These are phyloP conservation scores for Penicillium fimorum DNA, from an alignment of 495 filamentous ascomycete genomes.

Conservation along the genomic window DNA sequence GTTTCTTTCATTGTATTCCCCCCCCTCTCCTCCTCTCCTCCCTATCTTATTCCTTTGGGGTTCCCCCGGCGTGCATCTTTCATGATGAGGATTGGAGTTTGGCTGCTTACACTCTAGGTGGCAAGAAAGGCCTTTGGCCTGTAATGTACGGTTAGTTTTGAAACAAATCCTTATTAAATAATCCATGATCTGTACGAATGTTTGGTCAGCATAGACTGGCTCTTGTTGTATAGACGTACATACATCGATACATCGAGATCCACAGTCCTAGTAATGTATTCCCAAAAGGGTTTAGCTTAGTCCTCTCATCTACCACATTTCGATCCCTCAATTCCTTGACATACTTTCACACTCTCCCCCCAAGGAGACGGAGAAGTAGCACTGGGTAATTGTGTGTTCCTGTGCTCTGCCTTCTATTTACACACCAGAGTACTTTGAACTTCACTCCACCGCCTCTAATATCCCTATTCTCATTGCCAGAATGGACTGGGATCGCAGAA, in stretches of 20 bases:
- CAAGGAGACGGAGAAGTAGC: not conserved
- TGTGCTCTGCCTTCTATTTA: not conserved
- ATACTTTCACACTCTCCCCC: not conserved
- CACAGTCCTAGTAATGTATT: not conserved
- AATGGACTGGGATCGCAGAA: conserved; percentile 55
- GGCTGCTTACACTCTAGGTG: not conserved
- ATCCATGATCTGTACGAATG: not conserved
- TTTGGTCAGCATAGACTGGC: not conserved
- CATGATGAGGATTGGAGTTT: conserved; percentile 6
- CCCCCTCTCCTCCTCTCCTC: too few relatives aligned
- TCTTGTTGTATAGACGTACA: not conserved
- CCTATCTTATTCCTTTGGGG: not conserved
- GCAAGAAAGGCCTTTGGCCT: not conserved
- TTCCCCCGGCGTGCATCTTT: conserved; percentile 3
- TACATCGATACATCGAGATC: not conserved
- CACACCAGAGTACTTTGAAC: not conserved
- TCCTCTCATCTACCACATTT: not conserved
- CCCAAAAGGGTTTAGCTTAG: conserved; percentile 12
- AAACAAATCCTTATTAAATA: not conserved
- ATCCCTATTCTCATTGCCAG: not conserved
- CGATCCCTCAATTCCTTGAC: not conserved
- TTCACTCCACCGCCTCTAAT: not conserved
- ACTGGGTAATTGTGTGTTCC: not conserved
- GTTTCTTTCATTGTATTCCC: not conserved
- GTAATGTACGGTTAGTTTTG: conserved; percentile 2